A percentile compares a stretch with the other conserved stretches of the same genome.
These are phyloP conservation scores for Paracamarosporium sp. DNA, from an alignment of 2,329 filamentous ascomycete genomes.

Conservation along the genomic window DNA sequence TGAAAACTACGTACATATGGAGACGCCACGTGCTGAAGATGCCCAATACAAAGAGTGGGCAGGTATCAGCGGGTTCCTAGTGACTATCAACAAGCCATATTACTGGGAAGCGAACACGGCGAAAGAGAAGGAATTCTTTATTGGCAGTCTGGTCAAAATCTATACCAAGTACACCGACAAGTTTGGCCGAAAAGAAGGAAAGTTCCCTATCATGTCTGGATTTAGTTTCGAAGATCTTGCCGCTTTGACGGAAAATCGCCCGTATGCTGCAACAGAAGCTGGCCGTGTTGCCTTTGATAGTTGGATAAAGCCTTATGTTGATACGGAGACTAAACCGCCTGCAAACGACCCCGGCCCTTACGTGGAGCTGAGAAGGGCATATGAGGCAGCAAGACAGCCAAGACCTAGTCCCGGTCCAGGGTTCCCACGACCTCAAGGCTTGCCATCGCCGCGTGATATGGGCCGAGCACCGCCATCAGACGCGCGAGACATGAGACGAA, in stretches of 20 bases:
- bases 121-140: slow-evolving; percentile 99
- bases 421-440: slow-evolving; percentile 19
- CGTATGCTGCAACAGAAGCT: slow-evolving; percentile 38
- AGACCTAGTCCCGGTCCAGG: neutral
- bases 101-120: slow-evolving; percentile 94
- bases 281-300: slow-evolving; percentile 25
- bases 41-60: slow-evolving; percentile 75
- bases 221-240: slow-evolving; percentile 84
- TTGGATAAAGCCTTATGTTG: slow-evolving; percentile 5
- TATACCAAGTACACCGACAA: slow-evolving; percentile 85
- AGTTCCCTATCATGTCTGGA: slow-evolving; percentile 77
- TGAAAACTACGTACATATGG: slow-evolving; percentile 76
- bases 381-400: neutral
- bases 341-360: slow-evolving; percentile 13
- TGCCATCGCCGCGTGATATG: slow-evolving; percentile 7
- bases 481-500: slow-evolving; percentile 10
- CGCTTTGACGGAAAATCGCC: slow-evolving; percentile 67
- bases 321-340: neutral
- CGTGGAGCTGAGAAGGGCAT: neutral
- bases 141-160: slow-evolving; percentile 94
- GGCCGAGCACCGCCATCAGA: neutral
- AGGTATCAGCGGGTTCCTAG: slow-evolving; percentile 81
- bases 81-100: slow-evolving; percentile 91
- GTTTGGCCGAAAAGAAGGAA: slow-evolving; percentile 63
- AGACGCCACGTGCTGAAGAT: slow-evolving; percentile 65